phyloP scores from a whole-genome alignment of 495 filamentous ascomycete genomes.

The Penicillium alfredii region DNA sequence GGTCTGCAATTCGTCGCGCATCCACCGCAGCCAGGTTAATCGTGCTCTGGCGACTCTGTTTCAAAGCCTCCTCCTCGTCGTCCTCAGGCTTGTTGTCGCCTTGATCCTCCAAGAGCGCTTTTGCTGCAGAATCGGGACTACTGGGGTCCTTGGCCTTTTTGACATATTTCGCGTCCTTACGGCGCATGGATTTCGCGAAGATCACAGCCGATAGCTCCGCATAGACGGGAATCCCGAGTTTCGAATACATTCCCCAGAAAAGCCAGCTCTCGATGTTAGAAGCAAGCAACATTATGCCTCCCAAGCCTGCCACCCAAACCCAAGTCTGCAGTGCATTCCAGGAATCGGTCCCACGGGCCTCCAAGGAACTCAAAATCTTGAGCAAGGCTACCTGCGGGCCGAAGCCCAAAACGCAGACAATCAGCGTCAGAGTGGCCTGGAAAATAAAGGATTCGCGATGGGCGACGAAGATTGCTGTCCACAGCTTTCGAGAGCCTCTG shows the following conservation, averaged over 20 bases:
- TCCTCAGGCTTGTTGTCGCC: constrained; percentile 39
- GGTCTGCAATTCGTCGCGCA: constrained; percentile 65
- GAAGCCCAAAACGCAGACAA: constrained; percentile 54
- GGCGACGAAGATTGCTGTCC: constrained; percentile 51
- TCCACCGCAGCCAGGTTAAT: constrained; percentile 80
- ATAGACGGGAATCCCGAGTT: constrained; percentile 59
- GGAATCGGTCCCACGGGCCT: constrained; percentile 39
- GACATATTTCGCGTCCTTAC: constrained; percentile 64
- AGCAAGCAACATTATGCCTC: constrained; percentile 47
- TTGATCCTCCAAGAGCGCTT: constrained; percentile 21
- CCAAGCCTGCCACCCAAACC: constrained; percentile 63
- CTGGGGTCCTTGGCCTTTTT: constrained; percentile 35
- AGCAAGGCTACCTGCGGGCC: constrained; percentile 65
- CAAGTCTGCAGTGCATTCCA: constrained; percentile 44
- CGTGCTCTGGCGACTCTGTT: constrained; percentile 67
- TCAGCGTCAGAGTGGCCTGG: constrained; percentile 50
- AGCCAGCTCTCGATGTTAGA: constrained; percentile 56
- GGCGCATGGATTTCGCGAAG: constrained; percentile 71
- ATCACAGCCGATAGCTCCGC: constrained; percentile 65
- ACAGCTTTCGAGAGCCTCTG: constrained; percentile 48
- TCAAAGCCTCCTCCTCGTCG: constrained; percentile 48
- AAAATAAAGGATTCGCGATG: constrained; percentile 48
- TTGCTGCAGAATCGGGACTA: constrained; percentile 8
- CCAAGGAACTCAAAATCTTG: constrained; percentile 57
- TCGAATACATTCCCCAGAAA: constrained; percentile 60